A percentile compares a stretch with the other conserved stretches of the same genome.
phyloP scores from a whole-genome alignment of 78 protist genomes.

The Abeoforma whisleri region DNA sequence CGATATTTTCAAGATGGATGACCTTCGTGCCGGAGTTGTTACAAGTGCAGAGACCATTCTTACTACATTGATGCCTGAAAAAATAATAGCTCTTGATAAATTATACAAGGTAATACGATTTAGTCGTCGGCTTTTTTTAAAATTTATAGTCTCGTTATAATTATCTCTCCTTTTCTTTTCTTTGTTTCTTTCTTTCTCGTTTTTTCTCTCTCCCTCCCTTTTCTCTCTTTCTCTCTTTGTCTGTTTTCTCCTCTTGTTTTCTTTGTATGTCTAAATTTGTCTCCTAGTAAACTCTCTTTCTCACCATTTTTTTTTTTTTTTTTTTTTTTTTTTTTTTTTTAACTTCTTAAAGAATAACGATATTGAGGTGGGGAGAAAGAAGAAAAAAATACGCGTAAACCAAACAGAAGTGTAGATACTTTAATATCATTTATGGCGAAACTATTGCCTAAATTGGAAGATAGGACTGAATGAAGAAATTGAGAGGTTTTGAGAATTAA shows the following conservation, averaged over 20 bases:
- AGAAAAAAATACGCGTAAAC: neutral
- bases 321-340: neutral
- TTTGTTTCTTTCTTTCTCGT: neutral
- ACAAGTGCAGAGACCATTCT: too few relatives aligned
- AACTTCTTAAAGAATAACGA: neutral
- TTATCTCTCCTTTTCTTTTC: neutral
- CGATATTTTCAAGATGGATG: too few relatives aligned
- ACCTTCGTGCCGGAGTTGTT: too few relatives aligned
- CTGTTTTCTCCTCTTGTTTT: neutral
- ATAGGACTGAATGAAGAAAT: too few relatives aligned
- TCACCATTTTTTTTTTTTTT: neutral
- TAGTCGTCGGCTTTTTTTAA: too few relatives aligned
- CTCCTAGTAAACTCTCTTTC: neutral
- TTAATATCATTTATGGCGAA: too few relatives aligned
- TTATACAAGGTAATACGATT: too few relatives aligned
- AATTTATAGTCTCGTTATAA: neutral
- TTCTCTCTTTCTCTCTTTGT: neutral
- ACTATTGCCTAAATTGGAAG: too few relatives aligned
- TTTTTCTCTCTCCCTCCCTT: neutral
- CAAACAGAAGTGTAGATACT: neutral
- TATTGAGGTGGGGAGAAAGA: too few relatives aligned
- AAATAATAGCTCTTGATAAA: too few relatives aligned
- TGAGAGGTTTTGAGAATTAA: neutral
- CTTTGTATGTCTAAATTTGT: neutral
- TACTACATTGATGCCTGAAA: too few relatives aligned